Evolutionary conservation across 2,329 filamentous ascomycete species (phyloP), one percentile per base, ranked within the genome.

Genomic region (Fusarium tanahbumbuense): DNA sequence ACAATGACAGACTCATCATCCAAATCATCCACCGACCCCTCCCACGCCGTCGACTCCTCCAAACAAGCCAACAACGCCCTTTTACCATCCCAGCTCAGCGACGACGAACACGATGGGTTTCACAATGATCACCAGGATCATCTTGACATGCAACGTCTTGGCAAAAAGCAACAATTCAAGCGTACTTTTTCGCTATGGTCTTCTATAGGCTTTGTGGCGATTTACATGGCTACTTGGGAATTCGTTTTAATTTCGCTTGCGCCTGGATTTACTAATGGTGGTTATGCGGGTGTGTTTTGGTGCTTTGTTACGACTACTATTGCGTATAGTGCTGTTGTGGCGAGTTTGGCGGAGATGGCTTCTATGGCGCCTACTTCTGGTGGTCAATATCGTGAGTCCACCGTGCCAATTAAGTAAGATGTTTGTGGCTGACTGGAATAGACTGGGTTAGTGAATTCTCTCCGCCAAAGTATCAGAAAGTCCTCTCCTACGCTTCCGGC

Each of bases 141-240:
- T 0, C 6, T 68, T 20, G 65, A 68, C 15, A 68, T 68, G 65
- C 65, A 68, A 28, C 65, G 65, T 4, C 34, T 68, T 2, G 65
- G 65, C 12, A 68, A 68, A 55, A 68, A 68, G 3, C 65, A 68
- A 6, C 65, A 68, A 12, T 68, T 68, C 3, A 68, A 64, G 37
- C 59, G 65, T 0, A 68, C 42, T 0, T 68, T 68, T 16, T 68
- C 65, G 1, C 54, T 68, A 0, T 68, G 65, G 64, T 68, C 65
- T 15, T 68, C 65, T 16, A 68, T 68, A 22, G 65, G 65, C 3
- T 68, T 68, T 3, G 65, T 68, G 0, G 65, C 64, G 4, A 68
- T 68, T 12, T 68, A 68, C n/a, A 68, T 68, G 65, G 65, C 65
- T 1, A 68, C 65, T 1, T 68, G 65, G 65, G 65, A 68, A 34